These are phyloP conservation scores for Exophiala mesophila DNA, from an alignment of 2,329 filamentous ascomycete genomes.

Conservation along the genomic window DNA sequence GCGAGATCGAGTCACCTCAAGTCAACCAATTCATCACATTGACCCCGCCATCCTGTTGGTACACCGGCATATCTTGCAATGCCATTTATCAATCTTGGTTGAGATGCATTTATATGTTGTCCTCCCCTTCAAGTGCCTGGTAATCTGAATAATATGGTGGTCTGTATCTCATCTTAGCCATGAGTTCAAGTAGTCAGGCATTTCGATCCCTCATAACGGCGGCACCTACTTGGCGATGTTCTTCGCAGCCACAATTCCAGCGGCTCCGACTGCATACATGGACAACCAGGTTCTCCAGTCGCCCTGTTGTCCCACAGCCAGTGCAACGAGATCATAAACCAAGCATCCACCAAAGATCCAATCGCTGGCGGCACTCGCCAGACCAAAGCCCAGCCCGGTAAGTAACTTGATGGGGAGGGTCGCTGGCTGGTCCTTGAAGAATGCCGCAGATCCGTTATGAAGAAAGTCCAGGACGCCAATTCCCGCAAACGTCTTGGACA, in stretches of 20 bases:
- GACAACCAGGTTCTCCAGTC: conserved; percentile 50
- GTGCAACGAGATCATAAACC: conserved; percentile 54
- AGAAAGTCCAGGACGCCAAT: conserved; percentile 57
- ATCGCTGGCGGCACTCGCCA: conserved; percentile 48
- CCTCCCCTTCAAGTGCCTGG: too few species aligned
- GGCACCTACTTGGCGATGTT: conserved; percentile 50
- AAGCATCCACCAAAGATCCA: conserved; percentile 59
- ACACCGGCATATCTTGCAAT: too few species aligned
- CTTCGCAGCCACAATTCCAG: conserved; percentile 49
- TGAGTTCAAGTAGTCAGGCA: not conserved
- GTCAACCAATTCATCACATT: too few species aligned
- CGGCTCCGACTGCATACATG: conserved; percentile 48
- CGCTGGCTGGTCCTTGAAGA: conserved; percentile 47
- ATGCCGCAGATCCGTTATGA: conserved; percentile 55
- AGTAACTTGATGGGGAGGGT: conserved; percentile 45
- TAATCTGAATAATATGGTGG: not conserved
- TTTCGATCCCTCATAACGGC: not conserved
- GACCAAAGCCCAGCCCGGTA: conserved; percentile 52
- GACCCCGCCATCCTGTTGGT: too few species aligned
- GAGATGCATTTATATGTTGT: too few species aligned
- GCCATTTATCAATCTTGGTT: too few species aligned
- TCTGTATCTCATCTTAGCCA: not conserved
- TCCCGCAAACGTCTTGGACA: conserved; percentile 56
- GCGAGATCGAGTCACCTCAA: too few species aligned
- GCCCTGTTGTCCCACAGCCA: conserved; percentile 50